Evolutionary conservation across 306 rosid species (phyloP).

Genomic region (Citrullus mucosospermus): DNA sequence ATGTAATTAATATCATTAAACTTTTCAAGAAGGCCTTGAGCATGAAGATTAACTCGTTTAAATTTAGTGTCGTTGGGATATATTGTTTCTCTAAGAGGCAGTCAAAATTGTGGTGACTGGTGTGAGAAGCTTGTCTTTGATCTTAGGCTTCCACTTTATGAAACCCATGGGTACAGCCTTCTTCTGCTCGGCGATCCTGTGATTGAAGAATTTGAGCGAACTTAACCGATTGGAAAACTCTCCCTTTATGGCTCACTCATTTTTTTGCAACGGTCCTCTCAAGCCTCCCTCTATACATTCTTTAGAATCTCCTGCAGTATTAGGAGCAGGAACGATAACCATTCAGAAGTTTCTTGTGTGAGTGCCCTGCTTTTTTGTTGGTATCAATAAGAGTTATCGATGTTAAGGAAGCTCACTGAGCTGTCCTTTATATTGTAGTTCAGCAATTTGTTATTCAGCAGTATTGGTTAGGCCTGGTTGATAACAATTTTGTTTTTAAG

Average conservation of each 20-base stretch:
- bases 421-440: no score
- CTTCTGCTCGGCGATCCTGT: background rate
- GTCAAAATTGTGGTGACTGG: background rate
- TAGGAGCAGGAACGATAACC: background rate
- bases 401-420: no score
- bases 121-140: background rate
- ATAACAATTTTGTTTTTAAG: background rate
- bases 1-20: background rate
- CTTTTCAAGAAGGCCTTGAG: background rate
- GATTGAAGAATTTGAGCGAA: background rate
- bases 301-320: background rate
- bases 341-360: background rate
- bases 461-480: background rate
- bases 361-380: background rate
- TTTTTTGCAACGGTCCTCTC: background rate
- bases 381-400: background rate
- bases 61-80: background rate
- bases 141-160: background rate
- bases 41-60: background rate
- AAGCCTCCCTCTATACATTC: background rate
- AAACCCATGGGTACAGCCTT: background rate
- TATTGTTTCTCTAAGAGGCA: background rate
- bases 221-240: background rate
- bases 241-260: background rate
- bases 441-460: no score